Evolutionary conservation across 495 filamentous ascomycete species (phyloP).

Genomic region (Penicillium bialowiezense): DNA sequence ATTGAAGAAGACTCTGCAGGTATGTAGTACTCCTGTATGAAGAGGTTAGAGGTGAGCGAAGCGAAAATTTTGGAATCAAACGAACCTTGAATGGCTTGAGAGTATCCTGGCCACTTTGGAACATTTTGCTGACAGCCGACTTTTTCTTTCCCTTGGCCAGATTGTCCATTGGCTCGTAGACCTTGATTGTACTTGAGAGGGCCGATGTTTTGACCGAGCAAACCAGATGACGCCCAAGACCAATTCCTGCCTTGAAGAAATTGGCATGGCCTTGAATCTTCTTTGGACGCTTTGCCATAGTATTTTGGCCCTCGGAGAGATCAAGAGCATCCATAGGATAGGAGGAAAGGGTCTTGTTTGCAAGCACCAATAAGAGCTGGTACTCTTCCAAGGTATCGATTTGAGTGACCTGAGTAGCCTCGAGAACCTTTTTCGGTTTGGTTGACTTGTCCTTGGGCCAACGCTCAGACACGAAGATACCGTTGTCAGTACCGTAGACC

Average conservation of each 20-base stretch:
- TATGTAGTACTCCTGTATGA: conserved; percentile 84
- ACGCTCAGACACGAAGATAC: conserved; percentile 87
- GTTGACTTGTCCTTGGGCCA: conserved; percentile 76
- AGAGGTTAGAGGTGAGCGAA: neutral
- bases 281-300: conserved; percentile 81
- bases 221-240: conserved; percentile 88
- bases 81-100: conserved; percentile 87
- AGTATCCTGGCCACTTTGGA: conserved; percentile 88
- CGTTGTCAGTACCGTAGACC: conserved; percentile 88
- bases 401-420: conserved; percentile 84
- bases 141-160: conserved; percentile 86
- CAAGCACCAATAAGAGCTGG: conserved; percentile 82
- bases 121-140: conserved; percentile 90
- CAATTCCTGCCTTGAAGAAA: conserved; percentile 97
- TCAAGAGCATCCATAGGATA: conserved; percentile 85
- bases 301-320: conserved; percentile 66
- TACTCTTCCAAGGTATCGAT: conserved; percentile 97
- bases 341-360: conserved; percentile 85
- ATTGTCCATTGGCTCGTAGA: conserved; percentile 93
- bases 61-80: conserved; percentile 3
- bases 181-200: conserved; percentile 92
- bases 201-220: conserved; percentile 91
- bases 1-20: conserved; percentile 94
- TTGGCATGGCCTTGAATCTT: conserved; percentile 97
- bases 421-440: conserved; percentile 79